These are phyloP conservation scores for Cylindrotheca fusiformis DNA, from an alignment of 108 stramenopile genomes.

Conservation along the genomic window DNA sequence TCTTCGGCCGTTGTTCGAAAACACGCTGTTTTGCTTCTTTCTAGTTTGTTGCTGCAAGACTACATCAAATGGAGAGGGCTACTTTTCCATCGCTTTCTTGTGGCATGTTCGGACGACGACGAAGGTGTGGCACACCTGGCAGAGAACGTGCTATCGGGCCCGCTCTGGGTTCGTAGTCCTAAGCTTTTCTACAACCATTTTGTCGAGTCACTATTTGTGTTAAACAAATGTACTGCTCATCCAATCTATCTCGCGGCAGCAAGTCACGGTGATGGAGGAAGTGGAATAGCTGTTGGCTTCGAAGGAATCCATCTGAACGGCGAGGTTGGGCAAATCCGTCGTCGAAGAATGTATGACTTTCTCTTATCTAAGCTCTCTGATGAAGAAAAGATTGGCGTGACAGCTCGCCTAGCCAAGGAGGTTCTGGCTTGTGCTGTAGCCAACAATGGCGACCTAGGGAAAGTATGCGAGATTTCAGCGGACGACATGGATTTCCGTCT, in stretches of 20 bases:
- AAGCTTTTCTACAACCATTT: slow-evolving; percentile 85
- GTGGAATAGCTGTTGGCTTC: slow-evolving; percentile 56
- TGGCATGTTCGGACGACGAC: slow-evolving; percentile 88
- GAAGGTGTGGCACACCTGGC: slow-evolving; percentile 76
- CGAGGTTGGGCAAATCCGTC: slow-evolving; percentile 36
- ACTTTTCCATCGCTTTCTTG: slow-evolving; percentile 85
- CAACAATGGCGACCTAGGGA: slow-evolving; percentile 57
- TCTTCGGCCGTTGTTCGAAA: slow-evolving; percentile 68
- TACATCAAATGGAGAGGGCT: slow-evolving; percentile 95
- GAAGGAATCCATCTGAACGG: slow-evolving; percentile 52
- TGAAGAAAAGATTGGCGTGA: slow-evolving; percentile 90
- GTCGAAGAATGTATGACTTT: slow-evolving; percentile 75
- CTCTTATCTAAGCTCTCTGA: slow-evolving; percentile 82
- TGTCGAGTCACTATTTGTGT: slow-evolving; percentile 88
- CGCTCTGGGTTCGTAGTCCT: slow-evolving; percentile 69
- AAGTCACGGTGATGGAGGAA: slow-evolving; percentile 62
- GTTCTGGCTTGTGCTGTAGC: slow-evolving; percentile 74
- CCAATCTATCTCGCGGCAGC: slow-evolving; percentile 81
- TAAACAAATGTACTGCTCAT: slow-evolving; percentile 90
- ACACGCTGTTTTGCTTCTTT: slow-evolving; percentile 85
- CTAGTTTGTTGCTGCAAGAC: slow-evolving; percentile 89
- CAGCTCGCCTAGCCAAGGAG: slow-evolving; percentile 85
- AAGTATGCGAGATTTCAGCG: slow-evolving; percentile 45
- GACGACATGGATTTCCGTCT: slow-evolving; percentile 15
- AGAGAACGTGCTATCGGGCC: slow-evolving; percentile 68